Evolutionary conservation across 805 yeast species (phyloP), one percentile per base, ranked within the genome.

Genomic region (Lipomyces yamadae): DNA sequence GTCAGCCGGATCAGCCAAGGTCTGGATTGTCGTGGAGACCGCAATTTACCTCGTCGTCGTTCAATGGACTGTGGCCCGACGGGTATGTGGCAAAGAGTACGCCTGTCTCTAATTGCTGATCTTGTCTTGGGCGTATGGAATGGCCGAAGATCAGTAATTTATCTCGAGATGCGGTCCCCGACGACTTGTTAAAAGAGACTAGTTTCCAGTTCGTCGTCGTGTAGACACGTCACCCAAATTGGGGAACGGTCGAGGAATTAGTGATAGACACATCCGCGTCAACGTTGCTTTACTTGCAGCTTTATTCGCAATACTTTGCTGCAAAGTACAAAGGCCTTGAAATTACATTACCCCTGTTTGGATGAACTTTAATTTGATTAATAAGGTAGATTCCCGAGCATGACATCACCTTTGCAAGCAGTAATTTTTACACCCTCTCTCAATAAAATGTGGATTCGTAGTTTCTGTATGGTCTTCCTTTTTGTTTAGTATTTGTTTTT

Each of bases 141-240:
- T 15, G 18, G 15, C 24, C 10, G 29, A 15, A 6, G 24, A 42
- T 42, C 48, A 1, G 7, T 8, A n/a, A 7, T 15, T 15, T 42
- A 24, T 42, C 48, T 18, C 15, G 48, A 42, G 48, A 42, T 11
- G 39, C 18, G 4, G 48, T n/a, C 24, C 48, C 8, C 48, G 48
- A 10, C 24, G 48, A 42, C 48, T 42, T 42, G 48, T 18, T 24
- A 24, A 15, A 5, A 10, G 48, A 42, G 24, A 42, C 24, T 1
- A 24, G 24, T 24, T 24, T 24, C 24, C 24, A 5, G n/a, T 42
- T 42, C 48, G 48, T 34, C 15, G 1, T 6, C 48, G 3, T 42
- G 48, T 42, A n/a, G 48, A 42, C 48, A 42, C 48, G 48, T 42
- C 48, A 42, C 48, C 48, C 48, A 42, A 42, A 42, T n/a, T 15